Base-by-base conservation (phyloP, 2,329 filamentous ascomycete species). In the Escovopsis weberi region DNA sequence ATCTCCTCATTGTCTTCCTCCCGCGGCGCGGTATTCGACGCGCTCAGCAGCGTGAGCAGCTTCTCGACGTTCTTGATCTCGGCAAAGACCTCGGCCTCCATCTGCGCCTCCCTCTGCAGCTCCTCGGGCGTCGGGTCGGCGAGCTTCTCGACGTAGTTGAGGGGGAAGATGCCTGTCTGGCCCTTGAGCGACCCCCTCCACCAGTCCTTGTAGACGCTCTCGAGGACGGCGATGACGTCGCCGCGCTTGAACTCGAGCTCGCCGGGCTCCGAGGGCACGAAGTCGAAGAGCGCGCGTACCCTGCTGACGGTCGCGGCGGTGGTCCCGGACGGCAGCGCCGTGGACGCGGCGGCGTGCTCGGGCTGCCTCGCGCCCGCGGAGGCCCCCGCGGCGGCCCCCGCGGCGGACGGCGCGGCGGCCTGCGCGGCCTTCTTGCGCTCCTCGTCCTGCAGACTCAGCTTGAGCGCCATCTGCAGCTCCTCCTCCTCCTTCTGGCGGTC, bases 191-290 rank as follows among this genome's bases (percentile, higher is more conserved):
- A 94, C 1, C 91, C 91, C 53, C 94, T 89, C 91, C 91, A 98
- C 91, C 91, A 98, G 62, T 98, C 91, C 63, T 96, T 98, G 67
- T 93, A 98, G 2, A 96, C 91, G 2, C 88, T 95, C 63, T 96
- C 91, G 35, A 98, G 71, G 12, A 98, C 91, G 1, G 91, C 89
- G 60, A 98, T 98, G 35, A 96, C 82, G 59, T 98, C 91, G 26
- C 91, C 89, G 65, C 94, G 94, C 52, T 88, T 83, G 61, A 98
- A 98, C 52, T 94, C 87, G 47, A 98, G 70, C 66, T 98, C 91
- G 39, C 89, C 91, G 0, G 87, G 78, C 60, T 98, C 91, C 0
- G 88, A 93, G 2, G 91, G 89, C 40, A 83, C 80, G 61, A 98
- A 98, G 61, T 98, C 91, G 59, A 85, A 98, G 38, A 96, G 70